Evolutionary conservation across 2,329 filamentous ascomycete genomes (phyloP), one percentile per base, ranked within the genome.

Genomic region (Aspergillus puulaauensis): DNA sequence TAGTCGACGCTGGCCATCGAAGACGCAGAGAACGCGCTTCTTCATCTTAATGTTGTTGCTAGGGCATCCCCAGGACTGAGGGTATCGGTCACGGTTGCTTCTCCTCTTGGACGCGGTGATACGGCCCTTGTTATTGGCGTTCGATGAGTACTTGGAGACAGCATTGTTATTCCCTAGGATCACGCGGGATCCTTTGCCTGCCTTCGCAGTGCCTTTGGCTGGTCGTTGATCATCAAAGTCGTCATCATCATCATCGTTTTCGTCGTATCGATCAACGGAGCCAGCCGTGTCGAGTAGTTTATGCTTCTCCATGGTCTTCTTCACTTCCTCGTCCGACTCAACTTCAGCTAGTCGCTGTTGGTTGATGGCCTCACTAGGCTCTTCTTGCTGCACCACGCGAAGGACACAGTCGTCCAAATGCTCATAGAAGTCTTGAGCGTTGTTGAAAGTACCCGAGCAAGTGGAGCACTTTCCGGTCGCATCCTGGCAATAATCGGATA

Each of bases 41-140:
- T 96, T 97, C 86, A 96, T 96, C 71, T 90, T 96, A 91, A 98
- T 96, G 80, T 95, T 92, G 68, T 91, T 90, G 69, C 90, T 88
- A 61, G 93, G 86, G 68, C 93, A 95, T 52, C 95, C 93, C 95
- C 95, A 99, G 2, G 90, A 93, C 0, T 90, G 86, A 12, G 95
- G 95, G 73, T 96, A 98, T 74, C 96, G 91, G 74, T 92, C 93
- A 64, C 92, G 87, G 81, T 91, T 93, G 82, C 96, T 96, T 77
- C 91, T 90, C 56, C 90, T 87, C 68, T 85, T 86, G 37, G 80
- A 75, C 24, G 76, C 71, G 31, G 79, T 60, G 74, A 82, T 40
- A 88, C 89, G 63, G 88, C 90, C 61, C 87, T 90, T 67, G 88
- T 90, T 58, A 87, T 91, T 78, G 41, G 48, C 43, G 31, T 48